Percentiles rank a stretch among this genome's conserved stretches.
phyloP scores from a whole-genome alignment of 805 yeast species.

The Wickerhamomyces hampshirensis region DNA sequence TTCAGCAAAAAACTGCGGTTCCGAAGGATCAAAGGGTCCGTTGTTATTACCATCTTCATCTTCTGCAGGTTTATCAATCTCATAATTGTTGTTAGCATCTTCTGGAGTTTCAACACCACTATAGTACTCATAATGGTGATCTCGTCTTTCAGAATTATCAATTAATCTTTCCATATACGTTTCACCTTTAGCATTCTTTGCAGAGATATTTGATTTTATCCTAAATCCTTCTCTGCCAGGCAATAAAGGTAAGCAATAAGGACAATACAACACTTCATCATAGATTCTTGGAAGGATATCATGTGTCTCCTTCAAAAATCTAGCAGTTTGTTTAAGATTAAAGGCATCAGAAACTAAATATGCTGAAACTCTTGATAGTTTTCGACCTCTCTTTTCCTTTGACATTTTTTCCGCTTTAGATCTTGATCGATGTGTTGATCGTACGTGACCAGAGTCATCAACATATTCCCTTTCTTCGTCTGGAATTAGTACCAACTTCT shows the following conservation, averaged over 20 bases:
- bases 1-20: constrained; percentile 82
- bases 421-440: constrained; percentile 8
- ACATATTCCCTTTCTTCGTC: constrained; percentile 28
- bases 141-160: constrained; percentile 77
- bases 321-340: constrained; percentile 55
- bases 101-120: constrained; percentile 66
- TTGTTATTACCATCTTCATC: constrained; percentile 27
- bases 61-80: constrained; percentile 28
- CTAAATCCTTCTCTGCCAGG: constrained; percentile 81
- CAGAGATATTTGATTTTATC: constrained; percentile 57
- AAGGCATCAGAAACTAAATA: constrained; percentile 85
- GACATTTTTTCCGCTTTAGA: constrained; percentile 50
- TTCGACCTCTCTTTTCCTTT: constrained; percentile 42
- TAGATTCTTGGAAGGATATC: constrained; percentile 82
- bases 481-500: constrained; percentile 83
- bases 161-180: constrained; percentile 69
- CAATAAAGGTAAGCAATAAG: constrained; percentile 78
- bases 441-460: constrained; percentile 4
- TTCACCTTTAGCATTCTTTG: constrained; percentile 34
- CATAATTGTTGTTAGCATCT: constrained; percentile 43
- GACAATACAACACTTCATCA: constrained; percentile 91
- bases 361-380: constrained; percentile 83
- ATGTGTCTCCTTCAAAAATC: constrained; percentile 65
- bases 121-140: constrained; percentile 88
- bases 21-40: constrained; percentile 81